Conservation (phyloP, 2,329 filamentous ascomycete genomes). For the Grosmannia serpens region DNA sequence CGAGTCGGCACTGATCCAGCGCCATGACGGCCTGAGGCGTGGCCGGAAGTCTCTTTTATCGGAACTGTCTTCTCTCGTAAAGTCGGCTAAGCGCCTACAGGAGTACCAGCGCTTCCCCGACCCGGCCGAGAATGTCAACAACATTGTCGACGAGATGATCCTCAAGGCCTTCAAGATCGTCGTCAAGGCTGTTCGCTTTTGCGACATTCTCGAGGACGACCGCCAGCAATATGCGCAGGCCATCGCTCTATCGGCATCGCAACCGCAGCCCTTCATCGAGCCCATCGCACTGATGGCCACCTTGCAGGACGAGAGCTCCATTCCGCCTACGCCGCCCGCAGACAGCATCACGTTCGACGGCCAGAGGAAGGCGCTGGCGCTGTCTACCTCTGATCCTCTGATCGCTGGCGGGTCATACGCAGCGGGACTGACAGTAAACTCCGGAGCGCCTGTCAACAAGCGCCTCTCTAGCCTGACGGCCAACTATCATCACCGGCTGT, state of each 20-base stretch:
- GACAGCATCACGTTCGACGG: constrained; percentile 41
- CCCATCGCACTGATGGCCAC: constrained; percentile 50
- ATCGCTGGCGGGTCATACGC: not conserved
- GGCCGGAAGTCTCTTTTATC: constrained; percentile 80
- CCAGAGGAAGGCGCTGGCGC: not conserved
- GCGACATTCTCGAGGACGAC: constrained; percentile 71
- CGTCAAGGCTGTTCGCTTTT: constrained; percentile 78
- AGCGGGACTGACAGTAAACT: not conserved
- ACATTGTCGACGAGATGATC: constrained; percentile 84
- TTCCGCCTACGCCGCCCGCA: constrained; percentile 52
- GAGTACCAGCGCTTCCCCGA: constrained; percentile 47
- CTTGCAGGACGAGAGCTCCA: constrained; percentile 43
- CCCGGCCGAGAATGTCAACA: constrained; percentile 50
- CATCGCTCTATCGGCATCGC: constrained; percentile 25
- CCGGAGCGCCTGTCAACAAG: constrained; percentile 23
- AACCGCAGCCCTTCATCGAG: constrained; percentile 25
- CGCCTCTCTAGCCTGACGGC: constrained; percentile 25
- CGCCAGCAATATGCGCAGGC: constrained; percentile 35
- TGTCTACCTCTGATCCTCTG: not conserved
- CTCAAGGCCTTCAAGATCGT: constrained; percentile 89
- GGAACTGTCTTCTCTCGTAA: constrained; percentile 81
- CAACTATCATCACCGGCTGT: constrained; percentile 21
- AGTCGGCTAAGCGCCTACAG: constrained; percentile 75
- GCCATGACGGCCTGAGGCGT: constrained; percentile 63
- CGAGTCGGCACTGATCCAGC: constrained; percentile 63